Evolutionary conservation across 2,329 filamentous ascomycete genomes (phyloP).

Genomic region (Aspergillus melleus): DNA sequence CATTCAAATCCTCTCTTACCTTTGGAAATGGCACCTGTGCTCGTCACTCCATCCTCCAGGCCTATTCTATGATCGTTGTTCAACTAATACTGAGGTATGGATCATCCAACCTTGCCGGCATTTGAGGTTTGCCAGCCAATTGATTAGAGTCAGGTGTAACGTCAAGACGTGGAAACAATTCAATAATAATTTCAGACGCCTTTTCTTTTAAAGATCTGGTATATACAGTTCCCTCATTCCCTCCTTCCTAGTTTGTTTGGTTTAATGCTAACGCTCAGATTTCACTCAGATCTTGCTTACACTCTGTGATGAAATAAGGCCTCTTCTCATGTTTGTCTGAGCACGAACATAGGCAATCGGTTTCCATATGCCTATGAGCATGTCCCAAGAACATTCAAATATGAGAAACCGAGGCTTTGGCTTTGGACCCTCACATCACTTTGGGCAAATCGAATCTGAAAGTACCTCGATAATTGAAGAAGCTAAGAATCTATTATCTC

Average conservation of each 20-base stretch:
- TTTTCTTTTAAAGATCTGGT: not conserved
- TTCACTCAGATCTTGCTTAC: not conserved
- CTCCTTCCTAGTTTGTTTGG: not conserved
- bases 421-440: not conserved
- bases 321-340: not conserved
- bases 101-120: not conserved
- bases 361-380: conserved; percentile 1
- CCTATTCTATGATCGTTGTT: not conserved
- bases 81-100: not conserved
- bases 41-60: not conserved
- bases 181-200: not conserved
- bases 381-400: conserved; percentile 1
- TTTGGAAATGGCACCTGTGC: not conserved
- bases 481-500: conserved; percentile 25
- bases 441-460: conserved; percentile 15
- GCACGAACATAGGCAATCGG: not conserved
- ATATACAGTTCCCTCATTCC: not conserved
- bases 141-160: not conserved
- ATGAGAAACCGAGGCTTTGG: not conserved
- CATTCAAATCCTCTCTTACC: not conserved
- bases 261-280: not conserved
- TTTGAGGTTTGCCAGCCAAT: not conserved
- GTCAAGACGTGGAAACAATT: no score
- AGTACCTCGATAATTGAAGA: conserved; percentile 21
- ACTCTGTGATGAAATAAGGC: not conserved